Conservation (phyloP, 768 basidiomycete genomes). For the Lentinula edodes region DNA sequence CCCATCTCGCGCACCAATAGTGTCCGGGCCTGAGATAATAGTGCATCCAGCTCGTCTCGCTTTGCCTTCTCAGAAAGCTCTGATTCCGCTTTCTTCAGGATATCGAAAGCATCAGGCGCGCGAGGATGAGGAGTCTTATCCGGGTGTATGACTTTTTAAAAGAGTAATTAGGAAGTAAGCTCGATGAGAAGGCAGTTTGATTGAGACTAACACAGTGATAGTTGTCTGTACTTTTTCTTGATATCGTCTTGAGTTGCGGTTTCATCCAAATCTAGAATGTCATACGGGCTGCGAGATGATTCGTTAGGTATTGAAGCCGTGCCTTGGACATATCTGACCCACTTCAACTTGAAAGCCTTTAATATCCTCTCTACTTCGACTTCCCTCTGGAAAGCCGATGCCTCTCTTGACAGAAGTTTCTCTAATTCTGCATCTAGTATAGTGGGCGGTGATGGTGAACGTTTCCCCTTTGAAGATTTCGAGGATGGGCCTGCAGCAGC, state of each 20-base stretch:
- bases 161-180: neutral
- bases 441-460: slow-evolving; percentile 14
- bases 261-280: slow-evolving; percentile 79
- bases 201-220: slow-evolving; percentile 67
- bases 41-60: slow-evolving; percentile 76
- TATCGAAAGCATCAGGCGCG: slow-evolving; percentile 89
- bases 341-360: slow-evolving; percentile 96
- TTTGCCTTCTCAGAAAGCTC: slow-evolving; percentile 76
- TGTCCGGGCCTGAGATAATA: slow-evolving; percentile 69
- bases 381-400: slow-evolving; percentile 82
- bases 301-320: neutral
- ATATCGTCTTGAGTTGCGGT: slow-evolving; percentile 72
- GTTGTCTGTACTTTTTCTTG: slow-evolving; percentile 82
- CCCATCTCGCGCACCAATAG: slow-evolving; percentile 58
- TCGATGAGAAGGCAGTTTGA: neutral
- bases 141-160: slow-evolving; percentile 83
- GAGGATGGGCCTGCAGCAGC: slow-evolving; percentile 8
- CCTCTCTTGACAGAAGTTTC: slow-evolving; percentile 72
- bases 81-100: slow-evolving; percentile 90
- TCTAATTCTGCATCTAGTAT: slow-evolving; percentile 60
- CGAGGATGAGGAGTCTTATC: slow-evolving; percentile 90
- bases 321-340: slow-evolving; percentile 19
- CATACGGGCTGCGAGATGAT: slow-evolving; percentile 70
- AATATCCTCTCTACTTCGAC: slow-evolving; percentile 89
- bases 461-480: neutral